phyloP scores from a whole-genome alignment of 2,329 filamentous ascomycete species.

The Curvularia spicifera region DNA sequence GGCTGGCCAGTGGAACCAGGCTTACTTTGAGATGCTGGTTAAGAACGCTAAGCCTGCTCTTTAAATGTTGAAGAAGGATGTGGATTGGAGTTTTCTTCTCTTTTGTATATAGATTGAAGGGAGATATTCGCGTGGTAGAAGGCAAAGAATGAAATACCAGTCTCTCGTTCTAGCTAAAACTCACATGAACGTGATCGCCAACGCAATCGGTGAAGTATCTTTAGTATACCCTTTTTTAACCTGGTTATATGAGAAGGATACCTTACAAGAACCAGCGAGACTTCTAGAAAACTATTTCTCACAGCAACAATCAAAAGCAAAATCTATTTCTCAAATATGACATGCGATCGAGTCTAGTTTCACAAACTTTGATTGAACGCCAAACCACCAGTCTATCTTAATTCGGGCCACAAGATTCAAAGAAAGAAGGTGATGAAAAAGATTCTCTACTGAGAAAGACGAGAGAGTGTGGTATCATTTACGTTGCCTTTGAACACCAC shows the following conservation, averaged over 20 bases:
- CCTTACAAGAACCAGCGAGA: background rate
- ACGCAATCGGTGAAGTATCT: too few species aligned
- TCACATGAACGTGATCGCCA: too few species aligned
- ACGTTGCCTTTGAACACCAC: background rate
- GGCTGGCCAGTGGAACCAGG: constrained; percentile 71
- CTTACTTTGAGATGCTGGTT: constrained; percentile 49
- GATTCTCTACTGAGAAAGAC: background rate
- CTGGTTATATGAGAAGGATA: too few species aligned
- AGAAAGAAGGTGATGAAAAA: background rate
- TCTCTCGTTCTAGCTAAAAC: background rate
- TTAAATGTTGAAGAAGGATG: constrained; percentile 18
- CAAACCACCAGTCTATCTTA: background rate
- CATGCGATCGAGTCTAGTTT: background rate
- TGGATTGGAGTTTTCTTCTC: too few species aligned
- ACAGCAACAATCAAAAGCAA: background rate
- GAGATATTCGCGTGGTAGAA: background rate
- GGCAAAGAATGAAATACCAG: background rate
- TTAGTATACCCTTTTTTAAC: too few species aligned
- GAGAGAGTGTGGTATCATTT: background rate
- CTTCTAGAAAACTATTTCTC: background rate
- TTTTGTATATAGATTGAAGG: background rate
- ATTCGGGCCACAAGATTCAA: background rate
- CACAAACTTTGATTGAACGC: background rate
- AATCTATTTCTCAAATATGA: background rate
- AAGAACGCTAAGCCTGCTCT: constrained; percentile 50